Conservation (phyloP, 2,329 filamentous ascomycete genomes). For the Diaporthe amygdali region DNA sequence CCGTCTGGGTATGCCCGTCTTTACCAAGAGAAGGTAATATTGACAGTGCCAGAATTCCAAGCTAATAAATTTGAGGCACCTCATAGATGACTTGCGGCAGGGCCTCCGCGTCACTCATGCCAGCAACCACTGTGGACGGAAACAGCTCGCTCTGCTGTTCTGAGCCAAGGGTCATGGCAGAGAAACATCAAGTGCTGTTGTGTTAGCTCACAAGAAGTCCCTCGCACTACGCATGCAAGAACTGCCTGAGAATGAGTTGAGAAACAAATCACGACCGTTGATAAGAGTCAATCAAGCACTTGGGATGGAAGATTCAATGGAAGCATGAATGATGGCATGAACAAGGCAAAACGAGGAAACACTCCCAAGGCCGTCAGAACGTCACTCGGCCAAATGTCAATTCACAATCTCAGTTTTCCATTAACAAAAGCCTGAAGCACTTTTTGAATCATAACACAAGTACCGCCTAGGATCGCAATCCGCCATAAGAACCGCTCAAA, state of each 20-base stretch:
- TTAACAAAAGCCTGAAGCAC: background rate
- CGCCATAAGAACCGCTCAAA: background rate
- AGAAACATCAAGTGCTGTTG: too few relatives aligned
- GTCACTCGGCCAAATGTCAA: background rate
- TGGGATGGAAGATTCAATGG: background rate
- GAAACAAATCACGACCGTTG: background rate
- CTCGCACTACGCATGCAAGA: background rate
- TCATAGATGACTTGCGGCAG: too few relatives aligned
- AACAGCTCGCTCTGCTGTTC: background rate
- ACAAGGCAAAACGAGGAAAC: background rate
- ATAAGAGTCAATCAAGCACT: background rate
- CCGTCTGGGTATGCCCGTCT: background rate
- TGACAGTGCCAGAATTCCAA: too few relatives aligned
- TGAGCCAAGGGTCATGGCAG: background rate
- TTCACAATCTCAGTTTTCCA: conserved; percentile 2
- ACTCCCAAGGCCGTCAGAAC: background rate
- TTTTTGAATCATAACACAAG: background rate
- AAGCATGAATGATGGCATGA: background rate
- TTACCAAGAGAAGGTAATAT: too few relatives aligned
- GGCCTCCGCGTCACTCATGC: background rate
- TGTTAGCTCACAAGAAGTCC: background rate
- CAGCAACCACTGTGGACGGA: background rate
- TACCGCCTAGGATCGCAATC: background rate
- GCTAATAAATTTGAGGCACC: too few relatives aligned
- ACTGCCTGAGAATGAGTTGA: background rate